Evolutionary conservation across 306 rosid genomes (phyloP).

Genomic region (Dalbergia cochinchinensis): DNA sequence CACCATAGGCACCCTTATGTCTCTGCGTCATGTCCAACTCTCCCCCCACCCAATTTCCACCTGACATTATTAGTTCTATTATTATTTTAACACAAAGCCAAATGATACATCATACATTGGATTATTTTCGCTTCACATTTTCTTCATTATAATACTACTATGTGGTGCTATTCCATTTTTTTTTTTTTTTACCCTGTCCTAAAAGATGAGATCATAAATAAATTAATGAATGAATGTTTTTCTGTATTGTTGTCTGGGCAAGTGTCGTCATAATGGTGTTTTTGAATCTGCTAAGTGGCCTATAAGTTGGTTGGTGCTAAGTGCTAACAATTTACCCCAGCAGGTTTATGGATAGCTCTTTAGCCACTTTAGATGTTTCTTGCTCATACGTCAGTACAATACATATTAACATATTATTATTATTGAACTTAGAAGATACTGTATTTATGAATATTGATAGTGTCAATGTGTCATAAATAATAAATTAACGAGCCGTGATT

Average conservation of each 20-base stretch:
- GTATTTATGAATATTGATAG: background rate
- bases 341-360: conserved; percentile 17
- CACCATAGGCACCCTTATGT: conserved; percentile 6
- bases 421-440: conserved; percentile 5
- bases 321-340: background rate
- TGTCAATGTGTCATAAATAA: background rate
- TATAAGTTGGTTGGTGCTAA: background rate
- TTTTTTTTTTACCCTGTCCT: background rate
- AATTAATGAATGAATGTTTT: background rate
- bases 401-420: too few species aligned
- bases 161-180: background rate
- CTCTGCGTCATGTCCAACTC: conserved; percentile 28
- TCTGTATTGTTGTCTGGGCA: background rate
- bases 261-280: background rate
- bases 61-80: conserved; percentile 30
- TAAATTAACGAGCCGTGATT: conserved; percentile 25
- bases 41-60: conserved; percentile 5
- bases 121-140: conserved; percentile 23
- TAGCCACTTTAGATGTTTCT: conserved; percentile 35
- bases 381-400: background rate
- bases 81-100: background rate
- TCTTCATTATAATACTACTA: background rate
- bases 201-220: conserved; percentile 9
- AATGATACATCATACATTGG: background rate
- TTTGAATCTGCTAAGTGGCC: background rate